phyloP scores from a whole-genome alignment of 2,329 filamentous ascomycete species.

The Cylindrodendrum hubeiense region DNA sequence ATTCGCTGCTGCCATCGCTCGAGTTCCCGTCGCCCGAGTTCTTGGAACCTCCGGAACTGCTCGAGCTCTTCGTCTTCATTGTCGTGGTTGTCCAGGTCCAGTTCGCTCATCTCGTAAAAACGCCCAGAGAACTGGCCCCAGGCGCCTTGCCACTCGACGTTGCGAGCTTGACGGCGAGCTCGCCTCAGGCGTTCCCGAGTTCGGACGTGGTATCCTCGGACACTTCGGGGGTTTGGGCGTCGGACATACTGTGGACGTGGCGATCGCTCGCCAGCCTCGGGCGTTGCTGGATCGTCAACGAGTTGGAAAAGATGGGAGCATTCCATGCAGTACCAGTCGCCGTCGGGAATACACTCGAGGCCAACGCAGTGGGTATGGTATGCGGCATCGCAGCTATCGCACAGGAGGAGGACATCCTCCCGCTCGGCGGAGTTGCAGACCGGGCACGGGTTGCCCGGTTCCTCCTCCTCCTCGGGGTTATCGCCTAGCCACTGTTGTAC shows the following conservation, averaged over 20 bases:
- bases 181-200: conserved; percentile 70
- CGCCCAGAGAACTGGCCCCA: conserved; percentile 76
- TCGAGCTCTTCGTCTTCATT: conserved; percentile 79
- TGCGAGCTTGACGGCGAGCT: conserved; percentile 74
- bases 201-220: conserved; percentile 57
- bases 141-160: conserved; percentile 88
- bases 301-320: conserved; percentile 70
- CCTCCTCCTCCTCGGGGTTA: conserved; percentile 77
- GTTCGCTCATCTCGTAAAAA: conserved; percentile 68
- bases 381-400: conserved; percentile 89
- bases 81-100: conserved; percentile 57
- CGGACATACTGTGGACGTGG: conserved; percentile 46
- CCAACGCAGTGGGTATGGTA: conserved; percentile 95
- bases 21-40: conserved; percentile 69
- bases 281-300: conserved; percentile 46
- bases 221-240: conserved; percentile 48
- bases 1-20: conserved; percentile 87
- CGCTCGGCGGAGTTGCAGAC: conserved; percentile 86
- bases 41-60: conserved; percentile 66
- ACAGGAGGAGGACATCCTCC: conserved; percentile 87
- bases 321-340: conserved; percentile 91
- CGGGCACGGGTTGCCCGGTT: conserved; percentile 79
- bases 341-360: conserved; percentile 79
- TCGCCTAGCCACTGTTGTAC: conserved; percentile 80
- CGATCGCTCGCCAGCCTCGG: conserved; percentile 51